phyloP scores from a whole-genome alignment of 2,329 filamentous ascomycete species.

The Ascochyta pisi region DNA sequence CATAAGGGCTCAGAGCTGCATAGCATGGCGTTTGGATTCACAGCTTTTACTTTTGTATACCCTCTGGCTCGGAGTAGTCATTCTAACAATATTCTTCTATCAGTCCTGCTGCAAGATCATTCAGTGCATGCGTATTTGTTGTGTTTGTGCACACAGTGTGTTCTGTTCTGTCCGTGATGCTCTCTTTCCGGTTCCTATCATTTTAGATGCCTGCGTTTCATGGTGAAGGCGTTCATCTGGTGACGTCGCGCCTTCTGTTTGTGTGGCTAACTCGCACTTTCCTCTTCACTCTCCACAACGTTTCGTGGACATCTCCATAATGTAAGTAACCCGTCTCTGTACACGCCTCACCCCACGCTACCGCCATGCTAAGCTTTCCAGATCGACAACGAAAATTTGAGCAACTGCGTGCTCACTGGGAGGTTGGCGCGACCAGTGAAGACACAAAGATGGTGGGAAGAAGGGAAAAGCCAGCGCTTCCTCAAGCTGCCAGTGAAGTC shows the following conservation, averaged over 20 bases:
- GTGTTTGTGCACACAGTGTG: too few relatives aligned
- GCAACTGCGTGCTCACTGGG: slow-evolving; percentile 44
- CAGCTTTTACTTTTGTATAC: slow-evolving; percentile 30
- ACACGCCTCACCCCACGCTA: slow-evolving; percentile 21
- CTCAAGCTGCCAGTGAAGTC: slow-evolving; percentile 19
- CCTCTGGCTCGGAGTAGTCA: slow-evolving; percentile 14
- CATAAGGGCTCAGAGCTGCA: slow-evolving; percentile 13
- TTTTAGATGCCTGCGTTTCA: neutral
- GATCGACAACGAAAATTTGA: slow-evolving; percentile 40
- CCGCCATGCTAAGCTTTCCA: slow-evolving; percentile 45
- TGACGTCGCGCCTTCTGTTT: slow-evolving; percentile 21
- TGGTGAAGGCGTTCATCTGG: neutral
- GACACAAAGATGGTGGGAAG: slow-evolving; percentile 36
- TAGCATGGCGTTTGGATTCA: slow-evolving; percentile 27
- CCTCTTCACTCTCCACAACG: slow-evolving; percentile 15
- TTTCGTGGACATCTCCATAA: slow-evolving; percentile 13
- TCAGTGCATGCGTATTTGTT: neutral
- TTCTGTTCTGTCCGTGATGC: neutral
- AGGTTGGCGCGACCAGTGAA: slow-evolving; percentile 29
- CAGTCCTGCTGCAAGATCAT: neutral
- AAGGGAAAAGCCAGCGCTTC: slow-evolving; percentile 29
- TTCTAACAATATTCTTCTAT: neutral
- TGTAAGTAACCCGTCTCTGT: slow-evolving; percentile 23
- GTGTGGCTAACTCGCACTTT: slow-evolving; percentile 21
- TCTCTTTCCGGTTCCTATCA: neutral